Percentiles rank a stretch among this genome's conserved stretches.
Conservation (phyloP, 345 rosid genomes). For the Corymbia maculata region DNA sequence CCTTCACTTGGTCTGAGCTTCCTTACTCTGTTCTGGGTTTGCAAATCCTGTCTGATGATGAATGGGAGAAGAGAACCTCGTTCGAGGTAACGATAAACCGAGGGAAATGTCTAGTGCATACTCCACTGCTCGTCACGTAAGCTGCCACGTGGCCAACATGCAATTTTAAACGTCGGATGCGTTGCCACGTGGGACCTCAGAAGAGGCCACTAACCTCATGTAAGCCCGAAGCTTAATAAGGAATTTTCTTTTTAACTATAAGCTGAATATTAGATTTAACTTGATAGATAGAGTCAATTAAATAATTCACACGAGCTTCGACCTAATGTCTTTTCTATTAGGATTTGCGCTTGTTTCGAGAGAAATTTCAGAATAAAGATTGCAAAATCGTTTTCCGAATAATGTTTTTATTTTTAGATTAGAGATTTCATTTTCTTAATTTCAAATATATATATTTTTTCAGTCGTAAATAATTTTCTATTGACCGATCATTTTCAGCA, state of each 20-base stretch:
- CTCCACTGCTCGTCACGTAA: background rate
- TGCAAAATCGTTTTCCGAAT: rapidly evolving
- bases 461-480: background rate
- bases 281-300: background rate
- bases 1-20: background rate
- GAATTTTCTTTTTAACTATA: background rate
- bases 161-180: background rate
- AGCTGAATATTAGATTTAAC: background rate
- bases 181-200: background rate
- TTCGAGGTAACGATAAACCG: background rate
- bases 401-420: background rate
- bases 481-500: background rate
- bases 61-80: background rate
- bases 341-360: background rate
- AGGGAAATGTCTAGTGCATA: background rate
- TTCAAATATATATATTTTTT: rapidly evolving
- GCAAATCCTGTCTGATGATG: background rate
- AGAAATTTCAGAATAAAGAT: background rate
- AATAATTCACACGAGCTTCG: background rate
- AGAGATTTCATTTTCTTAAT: background rate
- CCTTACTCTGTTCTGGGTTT: background rate
- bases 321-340: background rate
- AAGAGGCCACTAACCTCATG: background rate
- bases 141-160: conserved; percentile 5
- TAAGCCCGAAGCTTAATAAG: background rate